Conservation (phyloP, 108 stramenopile genomes). For the Epithemia pelagica region DNA sequence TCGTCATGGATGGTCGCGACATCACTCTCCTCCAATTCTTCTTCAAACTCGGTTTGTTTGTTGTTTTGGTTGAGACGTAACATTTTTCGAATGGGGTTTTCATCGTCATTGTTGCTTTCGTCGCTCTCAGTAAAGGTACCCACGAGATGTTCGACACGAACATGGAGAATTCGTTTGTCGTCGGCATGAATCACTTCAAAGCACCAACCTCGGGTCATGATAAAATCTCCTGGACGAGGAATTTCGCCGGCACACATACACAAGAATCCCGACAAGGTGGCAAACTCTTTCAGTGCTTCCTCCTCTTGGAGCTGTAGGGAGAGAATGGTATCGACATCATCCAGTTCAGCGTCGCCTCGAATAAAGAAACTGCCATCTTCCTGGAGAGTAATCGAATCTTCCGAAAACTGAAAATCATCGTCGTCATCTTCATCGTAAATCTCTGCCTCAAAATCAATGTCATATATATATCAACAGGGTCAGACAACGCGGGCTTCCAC, state of each 20-base stretch:
- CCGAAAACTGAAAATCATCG: constrained; percentile 81
- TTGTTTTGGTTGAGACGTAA: constrained; percentile 5
- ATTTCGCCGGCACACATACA: constrained; percentile 94
- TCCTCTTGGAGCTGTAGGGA: constrained; percentile 76
- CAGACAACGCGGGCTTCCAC: too few species aligned
- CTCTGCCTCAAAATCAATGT: constrained; percentile 18
- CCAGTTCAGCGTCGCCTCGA: constrained; percentile 91
- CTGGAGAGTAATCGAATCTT: constrained; percentile 81
- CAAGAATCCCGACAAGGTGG: constrained; percentile 87
- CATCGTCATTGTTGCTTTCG: constrained; percentile 32
- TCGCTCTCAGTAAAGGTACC: constrained; percentile 58
- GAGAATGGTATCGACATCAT: constrained; percentile 87
- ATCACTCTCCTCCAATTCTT: constrained; percentile 4
- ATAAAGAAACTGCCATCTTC: constrained; percentile 86
- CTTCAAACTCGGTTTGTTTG: background rate
- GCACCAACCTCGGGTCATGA: constrained; percentile 84
- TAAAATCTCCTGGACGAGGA: constrained; percentile 82
- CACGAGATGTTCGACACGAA: constrained; percentile 70
- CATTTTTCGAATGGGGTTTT: constrained; percentile 23
- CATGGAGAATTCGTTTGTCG: constrained; percentile 67
- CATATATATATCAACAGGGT: background rate
- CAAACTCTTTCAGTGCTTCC: constrained; percentile 83
- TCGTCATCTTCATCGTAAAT: constrained; percentile 90
- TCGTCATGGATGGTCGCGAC: constrained; percentile 9
- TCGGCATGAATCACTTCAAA: constrained; percentile 87